Evolutionary conservation across 331 rosid species (phyloP).

Genomic region (Acacia pycnantha): DNA sequence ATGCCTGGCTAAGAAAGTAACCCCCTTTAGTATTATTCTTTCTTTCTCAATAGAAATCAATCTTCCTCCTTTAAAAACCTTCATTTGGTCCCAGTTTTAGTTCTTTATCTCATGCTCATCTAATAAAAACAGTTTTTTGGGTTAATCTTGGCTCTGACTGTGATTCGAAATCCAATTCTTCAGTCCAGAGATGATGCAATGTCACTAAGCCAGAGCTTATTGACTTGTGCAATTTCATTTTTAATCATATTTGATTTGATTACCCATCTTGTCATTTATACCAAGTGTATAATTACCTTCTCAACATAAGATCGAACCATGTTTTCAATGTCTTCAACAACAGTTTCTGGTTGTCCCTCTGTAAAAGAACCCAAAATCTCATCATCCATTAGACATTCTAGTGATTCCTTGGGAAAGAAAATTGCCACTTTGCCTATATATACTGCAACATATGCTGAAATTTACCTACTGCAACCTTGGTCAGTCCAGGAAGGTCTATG

Average conservation of each 20-base stretch:
- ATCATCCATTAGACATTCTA: constrained; percentile 17
- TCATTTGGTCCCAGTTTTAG: background rate
- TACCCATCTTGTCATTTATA: constrained; percentile 2
- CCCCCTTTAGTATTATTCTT: background rate
- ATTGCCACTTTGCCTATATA: constrained; percentile 15
- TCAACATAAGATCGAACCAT: constrained; percentile 98
- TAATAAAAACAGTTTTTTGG: background rate
- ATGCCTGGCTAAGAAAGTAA: background rate
- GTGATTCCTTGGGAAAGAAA: background rate
- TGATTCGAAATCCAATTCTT: background rate
- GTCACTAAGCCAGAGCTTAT: background rate
- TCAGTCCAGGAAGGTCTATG: constrained; percentile 97
- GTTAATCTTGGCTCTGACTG: background rate
- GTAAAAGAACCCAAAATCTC: constrained; percentile 34
- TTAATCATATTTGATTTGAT: background rate
- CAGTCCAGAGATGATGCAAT: background rate
- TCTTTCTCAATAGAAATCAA: background rate
- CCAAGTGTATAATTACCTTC: constrained; percentile 56
- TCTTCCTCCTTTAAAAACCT: background rate
- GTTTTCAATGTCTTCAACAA: constrained; percentile 96
- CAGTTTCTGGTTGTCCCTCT: constrained; percentile 92
- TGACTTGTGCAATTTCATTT: background rate
- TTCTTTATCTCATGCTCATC: background rate
- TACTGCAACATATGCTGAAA: background rate
- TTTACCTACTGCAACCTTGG: constrained; percentile 99